Conservation (phyloP, 2,329 filamentous ascomycete species). For the Daldinia sp. region DNA sequence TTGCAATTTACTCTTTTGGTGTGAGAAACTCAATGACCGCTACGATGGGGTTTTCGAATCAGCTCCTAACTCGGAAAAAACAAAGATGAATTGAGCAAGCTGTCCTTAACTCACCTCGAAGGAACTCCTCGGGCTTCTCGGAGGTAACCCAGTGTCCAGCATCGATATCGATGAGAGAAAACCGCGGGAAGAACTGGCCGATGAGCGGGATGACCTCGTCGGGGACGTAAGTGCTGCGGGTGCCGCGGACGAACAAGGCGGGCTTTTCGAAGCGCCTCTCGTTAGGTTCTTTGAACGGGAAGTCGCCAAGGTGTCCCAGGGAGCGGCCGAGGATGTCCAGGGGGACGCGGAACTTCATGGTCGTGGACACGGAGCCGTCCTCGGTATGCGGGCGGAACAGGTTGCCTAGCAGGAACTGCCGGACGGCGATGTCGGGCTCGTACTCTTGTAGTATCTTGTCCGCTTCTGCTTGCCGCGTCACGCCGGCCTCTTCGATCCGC, state of each 20-base stretch:
- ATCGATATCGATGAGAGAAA: conserved; percentile 78
- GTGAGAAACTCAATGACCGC: conserved; percentile 74
- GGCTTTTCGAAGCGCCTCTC: conserved; percentile 77
- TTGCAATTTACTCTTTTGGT: conserved; percentile 58
- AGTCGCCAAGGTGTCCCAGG: conserved; percentile 84
- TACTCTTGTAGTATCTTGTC: conserved; percentile 81
- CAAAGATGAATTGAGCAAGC: neutral
- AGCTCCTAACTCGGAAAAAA: neutral
- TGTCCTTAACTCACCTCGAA: conserved; percentile 67
- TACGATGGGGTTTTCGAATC: conserved; percentile 48
- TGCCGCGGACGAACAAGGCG: conserved; percentile 84
- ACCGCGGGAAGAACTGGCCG: conserved; percentile 84
- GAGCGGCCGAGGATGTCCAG: conserved; percentile 75
- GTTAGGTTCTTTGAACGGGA: conserved; percentile 84
- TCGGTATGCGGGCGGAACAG: conserved; percentile 67
- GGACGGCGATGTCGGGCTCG: conserved; percentile 79
- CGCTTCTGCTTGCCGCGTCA: conserved; percentile 80
- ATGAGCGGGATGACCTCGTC: conserved; percentile 85
- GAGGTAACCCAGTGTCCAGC: conserved; percentile 90
- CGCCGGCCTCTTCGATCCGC: conserved; percentile 75
- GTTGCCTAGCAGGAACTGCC: conserved; percentile 93
- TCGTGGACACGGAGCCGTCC: conserved; percentile 49
- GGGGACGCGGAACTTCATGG: conserved; percentile 82
- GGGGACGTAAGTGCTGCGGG: conserved; percentile 80
- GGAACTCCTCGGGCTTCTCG: conserved; percentile 85